phyloP scores from a whole-genome alignment of 352 stramenopile species.

The Globisporangium camurandrum region DNA sequence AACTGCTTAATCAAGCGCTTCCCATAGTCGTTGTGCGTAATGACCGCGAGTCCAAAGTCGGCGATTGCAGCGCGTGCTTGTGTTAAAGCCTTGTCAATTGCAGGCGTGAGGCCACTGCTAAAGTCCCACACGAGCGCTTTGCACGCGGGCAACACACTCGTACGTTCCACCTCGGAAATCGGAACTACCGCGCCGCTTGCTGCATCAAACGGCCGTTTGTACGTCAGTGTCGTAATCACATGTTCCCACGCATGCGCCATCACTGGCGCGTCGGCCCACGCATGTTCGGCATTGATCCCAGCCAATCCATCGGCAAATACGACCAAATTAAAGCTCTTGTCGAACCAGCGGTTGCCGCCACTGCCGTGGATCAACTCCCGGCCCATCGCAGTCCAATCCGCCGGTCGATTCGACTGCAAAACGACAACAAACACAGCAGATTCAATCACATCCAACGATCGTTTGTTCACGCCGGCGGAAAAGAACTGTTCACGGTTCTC shows the following conservation, averaged over 20 bases:
- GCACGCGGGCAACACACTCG: conserved; percentile 38
- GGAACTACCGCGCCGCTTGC: conserved; percentile 39
- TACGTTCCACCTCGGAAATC: conserved; percentile 36
- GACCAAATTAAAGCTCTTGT: conserved; percentile 96
- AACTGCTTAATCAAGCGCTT: conserved; percentile 88
- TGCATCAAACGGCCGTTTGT: conserved; percentile 44
- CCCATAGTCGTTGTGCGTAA: conserved; percentile 85
- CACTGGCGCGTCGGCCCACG: conserved; percentile 86
- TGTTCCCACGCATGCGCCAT: conserved; percentile 84
- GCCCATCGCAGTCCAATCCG: conserved; percentile 62
- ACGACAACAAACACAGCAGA: conserved; percentile 73
- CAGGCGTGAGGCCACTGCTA: conserved; percentile 34
- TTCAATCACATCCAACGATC: conserved; percentile 68
- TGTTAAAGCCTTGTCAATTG: conserved; percentile 47
- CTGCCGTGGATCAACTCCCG: conserved; percentile 77
- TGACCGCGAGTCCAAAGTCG: conserved; percentile 88
- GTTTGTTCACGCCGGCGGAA: conserved; percentile 81
- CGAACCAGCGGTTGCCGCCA: conserved; percentile 95
- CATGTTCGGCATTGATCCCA: conserved; percentile 94
- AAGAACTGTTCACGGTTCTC: conserved; percentile 87
- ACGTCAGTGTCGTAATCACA: conserved; percentile 53
- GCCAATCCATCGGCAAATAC: conserved; percentile 93
- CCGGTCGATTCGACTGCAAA: conserved; percentile 50
- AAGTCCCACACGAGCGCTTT: conserved; percentile 60
- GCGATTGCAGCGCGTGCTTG: conserved; percentile 59